Base-by-base conservation (phyloP, 257 asterid species). In the Agastache rugosa region DNA sequence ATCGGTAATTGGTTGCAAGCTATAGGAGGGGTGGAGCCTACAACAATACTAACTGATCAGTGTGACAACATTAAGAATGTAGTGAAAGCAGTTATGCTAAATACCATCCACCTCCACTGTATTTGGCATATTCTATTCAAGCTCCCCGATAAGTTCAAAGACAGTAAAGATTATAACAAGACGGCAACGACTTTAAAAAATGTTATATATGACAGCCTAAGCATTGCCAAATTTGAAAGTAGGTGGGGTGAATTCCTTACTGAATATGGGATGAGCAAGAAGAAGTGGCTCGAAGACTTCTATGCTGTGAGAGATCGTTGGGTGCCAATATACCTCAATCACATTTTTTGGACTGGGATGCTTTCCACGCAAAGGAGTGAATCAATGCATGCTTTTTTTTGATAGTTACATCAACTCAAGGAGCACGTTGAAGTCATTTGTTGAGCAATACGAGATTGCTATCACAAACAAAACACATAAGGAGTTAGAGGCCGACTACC, bases 401-500 rank as follows among this genome's bases (percentile, higher is more conserved):
- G n/a, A 53, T 53, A 8, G 14, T 7, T 53, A 17, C 9, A 19
- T 53, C 12, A 53, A 19, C 5, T 19, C 60, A 1, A 53, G 4
- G 60, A 53, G 60, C 60, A 53, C 29, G 5, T 20, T 53, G 60
- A 53, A 53, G 27, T 1, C 2, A 3, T 53, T 53, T 20, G 60
- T 53, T 7, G 60, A 53, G 27, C 60, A 53, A 53, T n/a, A 53
- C 27, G 27, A 53, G 60, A 19, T 53, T 19, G 60, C 60, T 53
- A 45, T 45, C 2, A 14, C n/a, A 45, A 4, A 15, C 17, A 45
- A 45, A 14, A 15, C 17, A 1, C 19, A 45, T 0, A 45, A 45
- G 6, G 53, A 45, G 17, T 12, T 45, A 19, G 17, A 45, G 6
- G 53, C 53, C 15, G 53, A 45, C 5, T 45, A 2, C 53, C 6